Evolutionary conservation across 192 early-diverging fungal species (phyloP).

Genomic region (Haplosporangium gracile): DNA sequence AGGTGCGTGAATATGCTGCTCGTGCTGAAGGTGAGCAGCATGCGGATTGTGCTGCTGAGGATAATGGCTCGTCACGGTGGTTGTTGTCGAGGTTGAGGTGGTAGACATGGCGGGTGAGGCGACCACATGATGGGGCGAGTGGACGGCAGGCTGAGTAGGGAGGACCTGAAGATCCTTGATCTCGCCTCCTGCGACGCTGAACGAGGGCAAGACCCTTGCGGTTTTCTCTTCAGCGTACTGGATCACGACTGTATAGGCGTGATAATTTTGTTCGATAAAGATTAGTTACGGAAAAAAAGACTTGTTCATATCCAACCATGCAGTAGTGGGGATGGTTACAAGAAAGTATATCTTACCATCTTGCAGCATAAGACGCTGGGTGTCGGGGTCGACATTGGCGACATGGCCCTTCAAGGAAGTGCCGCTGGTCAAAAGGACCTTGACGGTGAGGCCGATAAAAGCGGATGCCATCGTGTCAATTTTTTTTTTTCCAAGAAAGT

Average conservation of each 20-base stretch:
- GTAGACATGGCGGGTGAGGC: constrained; percentile 19
- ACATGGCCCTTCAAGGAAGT: constrained; percentile 70
- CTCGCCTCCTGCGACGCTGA: constrained; percentile 71
- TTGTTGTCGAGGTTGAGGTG: constrained; percentile 33
- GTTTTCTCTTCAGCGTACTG: constrained; percentile 54
- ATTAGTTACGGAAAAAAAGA: neutral
- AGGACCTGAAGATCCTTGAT: constrained; percentile 76
- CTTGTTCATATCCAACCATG: neutral
- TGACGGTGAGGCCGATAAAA: constrained; percentile 69
- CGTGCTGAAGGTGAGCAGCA: constrained; percentile 14
- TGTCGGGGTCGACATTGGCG: constrained; percentile 67
- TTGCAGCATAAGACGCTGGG: constrained; percentile 71
- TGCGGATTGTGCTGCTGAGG: neutral
- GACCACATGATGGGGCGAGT: constrained; percentile 7
- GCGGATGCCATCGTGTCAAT: constrained; percentile 61
- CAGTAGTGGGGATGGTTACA: no score
- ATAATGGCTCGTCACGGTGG: neutral
- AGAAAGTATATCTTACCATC: constrained; percentile 61
- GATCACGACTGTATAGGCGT: constrained; percentile 28
- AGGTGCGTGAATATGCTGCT: constrained; percentile 22
- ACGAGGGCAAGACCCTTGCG: constrained; percentile 53
- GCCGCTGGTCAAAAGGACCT: constrained; percentile 64
- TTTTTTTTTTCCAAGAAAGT: neutral
- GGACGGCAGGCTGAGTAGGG: constrained; percentile 36
- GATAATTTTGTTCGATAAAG: neutral